These are phyloP conservation scores for Candida odintsovae DNA, from an alignment of 805 yeast species.

Conservation along the genomic window DNA sequence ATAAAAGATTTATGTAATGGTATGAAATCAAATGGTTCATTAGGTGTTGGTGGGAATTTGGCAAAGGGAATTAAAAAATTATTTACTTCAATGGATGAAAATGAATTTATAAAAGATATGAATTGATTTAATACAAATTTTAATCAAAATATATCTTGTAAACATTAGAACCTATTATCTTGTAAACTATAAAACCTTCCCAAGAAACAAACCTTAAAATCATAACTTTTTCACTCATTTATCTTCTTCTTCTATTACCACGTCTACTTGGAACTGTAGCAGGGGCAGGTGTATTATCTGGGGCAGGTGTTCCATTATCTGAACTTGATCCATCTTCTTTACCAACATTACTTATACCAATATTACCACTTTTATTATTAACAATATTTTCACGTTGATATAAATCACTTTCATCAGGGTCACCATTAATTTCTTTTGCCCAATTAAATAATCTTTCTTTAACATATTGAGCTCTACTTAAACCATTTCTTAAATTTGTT, in stretches of 20 bases:
- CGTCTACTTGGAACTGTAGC: conserved; percentile 15
- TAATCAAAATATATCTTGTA: no score
- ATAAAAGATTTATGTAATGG: conserved; percentile 27
- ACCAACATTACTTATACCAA: conserved; percentile 6
- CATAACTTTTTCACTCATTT: neutral
- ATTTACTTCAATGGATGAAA: conserved; percentile 46
- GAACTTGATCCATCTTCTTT: conserved; percentile 16
- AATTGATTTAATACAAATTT: neutral
- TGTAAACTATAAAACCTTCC: no score
- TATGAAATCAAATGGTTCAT: conserved; percentile 35
- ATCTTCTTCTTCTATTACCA: conserved; percentile 17
- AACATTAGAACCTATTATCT: no score
- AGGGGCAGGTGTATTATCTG: conserved; percentile 6
- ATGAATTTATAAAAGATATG: conserved; percentile 25
- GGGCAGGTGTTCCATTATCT: conserved; percentile 10
- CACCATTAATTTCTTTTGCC: conserved; percentile 81
- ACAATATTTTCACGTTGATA: conserved; percentile 25
- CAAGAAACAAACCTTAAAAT: neutral
- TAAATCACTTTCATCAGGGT: conserved; percentile 40
- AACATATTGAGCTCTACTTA: conserved; percentile 72
- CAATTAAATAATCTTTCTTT: conserved; percentile 68
- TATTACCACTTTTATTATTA: conserved; percentile 6
- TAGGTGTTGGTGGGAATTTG: conserved; percentile 42
- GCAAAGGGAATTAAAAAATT: conserved; percentile 42
- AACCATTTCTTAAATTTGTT: conserved; percentile 64